Conservation (phyloP, 208 protist species). For the Crithidia expoeki region DNA sequence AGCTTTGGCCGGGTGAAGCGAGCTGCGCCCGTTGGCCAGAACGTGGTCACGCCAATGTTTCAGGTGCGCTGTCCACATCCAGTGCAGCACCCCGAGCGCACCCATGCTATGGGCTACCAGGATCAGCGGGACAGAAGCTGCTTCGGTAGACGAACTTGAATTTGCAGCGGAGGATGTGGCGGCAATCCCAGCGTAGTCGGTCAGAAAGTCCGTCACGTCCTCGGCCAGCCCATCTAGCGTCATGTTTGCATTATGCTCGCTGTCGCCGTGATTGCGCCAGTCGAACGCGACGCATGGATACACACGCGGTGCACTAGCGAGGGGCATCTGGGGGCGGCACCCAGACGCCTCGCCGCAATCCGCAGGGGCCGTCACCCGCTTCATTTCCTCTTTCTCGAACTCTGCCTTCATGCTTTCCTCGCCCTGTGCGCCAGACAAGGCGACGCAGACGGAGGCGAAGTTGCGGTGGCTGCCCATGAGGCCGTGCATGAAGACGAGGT, state of each 20-base stretch:
- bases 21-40: slow-evolving; percentile 11
- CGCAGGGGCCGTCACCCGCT: neutral
- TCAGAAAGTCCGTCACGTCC: slow-evolving; percentile 41
- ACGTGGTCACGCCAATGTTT: slow-evolving; percentile 33
- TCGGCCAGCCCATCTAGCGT: slow-evolving; percentile 46
- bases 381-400: slow-evolving; percentile 25
- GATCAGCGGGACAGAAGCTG: slow-evolving; percentile 39
- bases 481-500: slow-evolving; percentile 56
- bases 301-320: slow-evolving; percentile 20
- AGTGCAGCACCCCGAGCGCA: slow-evolving; percentile 49
- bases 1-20: neutral
- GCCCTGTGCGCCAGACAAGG: slow-evolving; percentile 35
- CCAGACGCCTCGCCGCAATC: slow-evolving; percentile 8
- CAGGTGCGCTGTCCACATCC: slow-evolving; percentile 53
- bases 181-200: slow-evolving; percentile 13
- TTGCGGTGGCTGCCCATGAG: slow-evolving; percentile 45
- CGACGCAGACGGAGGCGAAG: slow-evolving; percentile 41
- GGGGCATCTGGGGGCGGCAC: slow-evolving; percentile 2
- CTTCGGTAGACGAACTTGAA: neutral
- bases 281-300: slow-evolving; percentile 44
- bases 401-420: slow-evolving; percentile 27
- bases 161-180: neutral
- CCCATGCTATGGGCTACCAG: slow-evolving; percentile 62
- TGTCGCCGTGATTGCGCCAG: slow-evolving; percentile 59
- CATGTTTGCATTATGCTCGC: slow-evolving; percentile 39